phyloP scores from a whole-genome alignment of 192 early-diverging fungal genomes.

The Linnemannia elongata region DNA sequence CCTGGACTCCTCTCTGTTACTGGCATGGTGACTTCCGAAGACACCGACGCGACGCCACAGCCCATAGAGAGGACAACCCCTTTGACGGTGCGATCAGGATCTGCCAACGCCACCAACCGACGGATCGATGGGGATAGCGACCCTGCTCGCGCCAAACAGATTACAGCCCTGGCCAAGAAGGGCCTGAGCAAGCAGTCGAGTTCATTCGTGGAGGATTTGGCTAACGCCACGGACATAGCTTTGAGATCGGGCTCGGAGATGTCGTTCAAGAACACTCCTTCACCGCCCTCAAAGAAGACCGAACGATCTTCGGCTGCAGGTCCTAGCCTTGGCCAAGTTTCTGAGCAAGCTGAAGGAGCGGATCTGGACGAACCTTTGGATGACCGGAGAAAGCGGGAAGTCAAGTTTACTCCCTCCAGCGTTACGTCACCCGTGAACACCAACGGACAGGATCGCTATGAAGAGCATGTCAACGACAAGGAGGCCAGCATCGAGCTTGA shows the following conservation, averaged over 20 bases:
- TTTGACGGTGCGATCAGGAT: not conserved
- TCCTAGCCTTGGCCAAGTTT: not conserved
- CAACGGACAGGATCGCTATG: not conserved
- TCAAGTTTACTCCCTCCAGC: not conserved
- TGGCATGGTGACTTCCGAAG: slow-evolving; percentile 3
- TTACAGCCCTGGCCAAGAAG: slow-evolving; percentile 23
- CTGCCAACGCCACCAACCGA: not conserved
- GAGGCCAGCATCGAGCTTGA: slow-evolving; percentile 12
- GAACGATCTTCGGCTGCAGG: not conserved
- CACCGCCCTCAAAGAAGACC: slow-evolving; percentile 1
- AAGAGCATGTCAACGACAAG: not conserved
- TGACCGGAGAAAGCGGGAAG: not conserved
- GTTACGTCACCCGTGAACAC: not conserved
- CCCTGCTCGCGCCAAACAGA: slow-evolving; percentile 19
- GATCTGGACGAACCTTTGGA: not conserved
- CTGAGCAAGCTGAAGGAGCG: not conserved
- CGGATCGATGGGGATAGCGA: slow-evolving; percentile 32
- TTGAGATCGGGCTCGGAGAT: slow-evolving; percentile 34
- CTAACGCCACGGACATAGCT: slow-evolving; percentile 35
- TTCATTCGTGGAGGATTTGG: slow-evolving; percentile 45
- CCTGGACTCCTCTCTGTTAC: not conserved
- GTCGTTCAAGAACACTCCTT: slow-evolving; percentile 26
- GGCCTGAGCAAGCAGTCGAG: slow-evolving; percentile 31
- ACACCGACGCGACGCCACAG: slow-evolving; percentile 31
- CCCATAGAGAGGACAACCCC: not conserved